These are phyloP conservation scores for cucumber (Cucumis sativus) DNA, from an alignment of 306 rosid genomes.

Conservation along the genomic window DNA sequence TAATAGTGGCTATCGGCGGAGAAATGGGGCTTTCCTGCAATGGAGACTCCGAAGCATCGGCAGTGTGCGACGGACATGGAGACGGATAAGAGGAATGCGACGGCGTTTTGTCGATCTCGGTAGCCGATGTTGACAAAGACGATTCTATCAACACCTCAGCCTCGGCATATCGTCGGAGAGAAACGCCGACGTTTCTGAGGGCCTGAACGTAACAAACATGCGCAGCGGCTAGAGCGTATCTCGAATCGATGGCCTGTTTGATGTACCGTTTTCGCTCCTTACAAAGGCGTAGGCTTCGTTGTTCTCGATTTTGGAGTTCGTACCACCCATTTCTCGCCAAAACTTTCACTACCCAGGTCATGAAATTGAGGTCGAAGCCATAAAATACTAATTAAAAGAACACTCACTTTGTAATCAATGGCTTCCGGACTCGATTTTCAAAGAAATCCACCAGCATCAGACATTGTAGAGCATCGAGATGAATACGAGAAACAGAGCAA, in stretches of 20 bases:
- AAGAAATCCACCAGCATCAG: neutral
- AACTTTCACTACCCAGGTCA: slow-evolving; percentile 12
- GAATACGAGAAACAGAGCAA: neutral
- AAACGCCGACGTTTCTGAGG: slow-evolving; percentile 57
- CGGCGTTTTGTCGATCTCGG: slow-evolving; percentile 58
- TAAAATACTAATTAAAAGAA: neutral
- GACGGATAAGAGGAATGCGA: slow-evolving; percentile 83
- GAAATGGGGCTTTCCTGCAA: slow-evolving; percentile 39
- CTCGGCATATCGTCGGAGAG: slow-evolving; percentile 74
- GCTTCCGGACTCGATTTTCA: neutral
- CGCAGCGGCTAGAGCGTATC: slow-evolving; percentile 74
- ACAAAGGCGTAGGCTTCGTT: slow-evolving; percentile 69
- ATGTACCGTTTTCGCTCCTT: slow-evolving; percentile 66
- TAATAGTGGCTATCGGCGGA: slow-evolving; percentile 32
- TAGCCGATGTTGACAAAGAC: slow-evolving; percentile 49
- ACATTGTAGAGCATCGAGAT: neutral
- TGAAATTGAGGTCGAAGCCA: slow-evolving; percentile 4
- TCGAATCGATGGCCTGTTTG: slow-evolving; percentile 74
- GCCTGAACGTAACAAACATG: slow-evolving; percentile 73
- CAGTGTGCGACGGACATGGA: slow-evolving; percentile 53
- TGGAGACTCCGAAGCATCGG: slow-evolving; percentile 63
- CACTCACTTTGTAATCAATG: neutral
- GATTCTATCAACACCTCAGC: slow-evolving; percentile 71
- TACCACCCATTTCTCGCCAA: slow-evolving; percentile 49
- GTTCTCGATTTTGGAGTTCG: slow-evolving; percentile 64